Evolutionary conservation across 768 basidiomycete genomes (phyloP), one percentile per base, ranked within the genome.

Genomic region (Hypholoma fasciculare): DNA sequence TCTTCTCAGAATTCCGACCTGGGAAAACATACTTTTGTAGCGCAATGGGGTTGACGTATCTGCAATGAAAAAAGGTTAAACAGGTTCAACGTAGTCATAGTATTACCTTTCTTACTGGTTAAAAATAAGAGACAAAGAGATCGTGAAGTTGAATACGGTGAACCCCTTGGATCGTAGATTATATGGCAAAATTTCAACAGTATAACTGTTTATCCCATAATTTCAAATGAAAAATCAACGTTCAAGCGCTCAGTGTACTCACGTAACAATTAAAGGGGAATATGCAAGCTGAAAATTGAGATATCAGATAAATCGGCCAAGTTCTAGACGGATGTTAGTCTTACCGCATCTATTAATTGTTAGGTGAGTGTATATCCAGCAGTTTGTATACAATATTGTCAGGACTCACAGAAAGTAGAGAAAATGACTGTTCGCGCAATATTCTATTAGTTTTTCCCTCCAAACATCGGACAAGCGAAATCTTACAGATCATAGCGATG

Each of bases 141-240:
- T 77, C 34, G 78, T 72, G 67, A 89, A 84, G 64, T 78, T 84
- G 73, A 89, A 84, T 40, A 88, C 58, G 57, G 78, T 84, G 69
- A 87, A 81, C 26, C 87, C 88, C 72, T 88, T 88, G 48, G 88
- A 86, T 61, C 88, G 86, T 46, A 90, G 58, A 20, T 65, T 61
- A 49, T 62, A 69, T 0, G 70, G 70, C 19, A 71, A 50, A 37
- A 71, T 71, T 52, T 71, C 68, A 27, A 71, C 65, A 6, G 70
- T 67, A 49, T 71, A 71, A 1, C 70, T 71, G 36, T 13, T 6
- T 26, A 14, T 42, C 13, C 7, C 40, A 42, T 6, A 14, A 34
- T 34, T 34, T 34, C 2, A 9, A 34, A 34, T 3, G 9, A 6
- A 34, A 30, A 34, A 34, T 9, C 30, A 34, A 34, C 6, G 30